A percentile compares a stretch with the other conserved stretches of the same genome.
Conservation (phyloP, 371 early-diverging fungal species). For the Encephalitozoon cuniculi region DNA sequence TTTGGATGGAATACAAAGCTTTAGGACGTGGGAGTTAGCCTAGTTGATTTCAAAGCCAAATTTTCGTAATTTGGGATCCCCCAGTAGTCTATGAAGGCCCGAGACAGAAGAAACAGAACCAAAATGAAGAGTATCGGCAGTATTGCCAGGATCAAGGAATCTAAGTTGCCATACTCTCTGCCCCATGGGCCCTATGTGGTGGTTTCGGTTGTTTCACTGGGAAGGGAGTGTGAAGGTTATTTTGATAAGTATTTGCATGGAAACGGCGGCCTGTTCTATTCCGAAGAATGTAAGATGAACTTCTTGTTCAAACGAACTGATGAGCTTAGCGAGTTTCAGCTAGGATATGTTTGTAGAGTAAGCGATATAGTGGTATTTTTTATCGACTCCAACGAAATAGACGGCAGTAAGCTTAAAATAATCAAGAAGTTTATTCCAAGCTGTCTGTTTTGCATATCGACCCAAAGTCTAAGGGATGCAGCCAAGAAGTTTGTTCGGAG, state of each 20-base stretch:
- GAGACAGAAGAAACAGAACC: slow-evolving; percentile 25
- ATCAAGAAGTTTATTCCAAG: slow-evolving; percentile 35
- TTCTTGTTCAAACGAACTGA: not conserved
- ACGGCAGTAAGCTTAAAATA: not conserved
- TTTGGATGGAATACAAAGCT: not conserved
- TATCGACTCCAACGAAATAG: slow-evolving; percentile 11
- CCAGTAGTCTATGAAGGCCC: not conserved
- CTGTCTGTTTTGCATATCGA: slow-evolving; percentile 38
- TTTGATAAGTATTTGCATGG: not conserved
- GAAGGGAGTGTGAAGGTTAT: not conserved
- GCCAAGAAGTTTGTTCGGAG: slow-evolving; percentile 31
- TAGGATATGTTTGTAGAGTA: slow-evolving; percentile 2
- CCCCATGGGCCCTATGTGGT: slow-evolving; percentile 22
- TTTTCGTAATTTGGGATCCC: not conserved
- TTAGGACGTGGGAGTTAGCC: not conserved
- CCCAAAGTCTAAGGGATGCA: not conserved
- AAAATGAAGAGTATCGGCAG: slow-evolving; percentile 8
- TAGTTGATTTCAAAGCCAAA: not conserved
- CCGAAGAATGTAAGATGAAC: not conserved
- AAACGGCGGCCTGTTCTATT: not conserved
- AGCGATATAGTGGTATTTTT: slow-evolving; percentile 48
- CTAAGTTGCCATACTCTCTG: not conserved
- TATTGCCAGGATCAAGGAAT: not conserved
- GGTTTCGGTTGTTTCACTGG: slow-evolving; percentile 12
- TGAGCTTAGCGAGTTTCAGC: not conserved